Percentiles rank a stretch among this genome's conserved stretches.
Conservation (phyloP, 2,329 filamentous ascomycete species). For the Thelonectria rubi region DNA sequence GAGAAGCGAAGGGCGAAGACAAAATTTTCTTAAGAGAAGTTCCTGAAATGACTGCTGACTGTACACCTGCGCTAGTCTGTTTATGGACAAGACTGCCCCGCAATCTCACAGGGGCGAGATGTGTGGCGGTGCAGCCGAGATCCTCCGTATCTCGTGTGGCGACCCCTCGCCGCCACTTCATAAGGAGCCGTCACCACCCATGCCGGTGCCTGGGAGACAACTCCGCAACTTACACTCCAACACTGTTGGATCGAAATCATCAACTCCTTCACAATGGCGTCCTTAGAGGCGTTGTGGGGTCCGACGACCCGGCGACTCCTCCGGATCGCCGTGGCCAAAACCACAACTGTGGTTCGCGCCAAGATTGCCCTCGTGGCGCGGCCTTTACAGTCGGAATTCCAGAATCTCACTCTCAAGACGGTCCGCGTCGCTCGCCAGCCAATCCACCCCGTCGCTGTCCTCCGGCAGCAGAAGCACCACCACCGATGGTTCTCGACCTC, state of each 20-base stretch:
- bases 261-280: constrained; percentile 58
- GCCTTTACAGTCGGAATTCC: constrained; percentile 56
- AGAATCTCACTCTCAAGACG: constrained; percentile 56
- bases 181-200: constrained; percentile 38
- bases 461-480: constrained; percentile 58
- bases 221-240: constrained; percentile 37
- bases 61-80: constrained; percentile 38
- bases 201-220: constrained; percentile 21
- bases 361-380: constrained; percentile 57
- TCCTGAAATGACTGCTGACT: constrained; percentile 38
- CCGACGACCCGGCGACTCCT: constrained; percentile 64
- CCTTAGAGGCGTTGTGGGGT: constrained; percentile 66
- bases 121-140: constrained; percentile 50
- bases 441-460: constrained; percentile 62
- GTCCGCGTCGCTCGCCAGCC: constrained; percentile 57
- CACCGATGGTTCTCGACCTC: constrained; percentile 59
- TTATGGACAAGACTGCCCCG: constrained; percentile 29
- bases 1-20: constrained; percentile 14
- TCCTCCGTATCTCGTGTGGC: constrained; percentile 42
- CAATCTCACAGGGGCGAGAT: constrained; percentile 33
- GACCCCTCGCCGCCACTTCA: constrained; percentile 35
- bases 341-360: constrained; percentile 60
- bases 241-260: constrained; percentile 31
- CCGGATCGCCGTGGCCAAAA: constrained; percentile 60
- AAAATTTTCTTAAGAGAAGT: constrained; percentile 41